Evolutionary conservation across 2,329 filamentous ascomycete genomes (phyloP), one percentile per base, ranked within the genome.

Genomic region (Sclerotinia spermophila): DNA sequence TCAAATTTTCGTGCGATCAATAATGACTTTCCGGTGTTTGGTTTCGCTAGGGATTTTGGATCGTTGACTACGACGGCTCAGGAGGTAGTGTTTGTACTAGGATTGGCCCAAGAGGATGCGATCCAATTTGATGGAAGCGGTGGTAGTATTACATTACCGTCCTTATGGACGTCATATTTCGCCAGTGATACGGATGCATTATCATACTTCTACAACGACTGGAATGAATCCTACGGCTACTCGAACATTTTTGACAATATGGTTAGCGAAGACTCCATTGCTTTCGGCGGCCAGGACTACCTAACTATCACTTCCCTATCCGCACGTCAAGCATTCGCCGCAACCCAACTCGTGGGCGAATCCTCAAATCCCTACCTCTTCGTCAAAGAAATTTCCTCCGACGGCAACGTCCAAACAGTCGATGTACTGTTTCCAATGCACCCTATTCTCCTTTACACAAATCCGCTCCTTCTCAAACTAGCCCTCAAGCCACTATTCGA

Each of bases 391-490:
- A 96, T 97, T 77, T 93, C 91, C 72, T 95, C 92, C 4, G 90
- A 96, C 78, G 93, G 93, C 48, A 95, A 97, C 76, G 89, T 89
- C 74, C 92, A 96, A 79, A 97, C 93, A 0, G 92, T 96, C 33
- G 92, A 96, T 80, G 92, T 96, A 74, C 94, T 96, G 75, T 96
- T 94, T 82, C 93, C 93, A 0, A 87, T 92, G 0, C 92, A 92
- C 79, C 92, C 93, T 0, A 90, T 96, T 81, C 90, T 96, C 80
- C 85, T 95, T 73, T 97, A 96, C 79, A 89, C 92, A 2, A 94
- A 96, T 79, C 87, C 89, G 0, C 81, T 84, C 0, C 80, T 89
- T 8, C 80, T 90, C 53, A 86, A 84, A 73, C 83, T 89, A 44
- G 76, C 89, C 35, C 81, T 92, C 5, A 86, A 90, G 53, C 90